phyloP scores from a whole-genome alignment of 2,329 filamentous ascomycete genomes.

The Fusarium nelsonii region DNA sequence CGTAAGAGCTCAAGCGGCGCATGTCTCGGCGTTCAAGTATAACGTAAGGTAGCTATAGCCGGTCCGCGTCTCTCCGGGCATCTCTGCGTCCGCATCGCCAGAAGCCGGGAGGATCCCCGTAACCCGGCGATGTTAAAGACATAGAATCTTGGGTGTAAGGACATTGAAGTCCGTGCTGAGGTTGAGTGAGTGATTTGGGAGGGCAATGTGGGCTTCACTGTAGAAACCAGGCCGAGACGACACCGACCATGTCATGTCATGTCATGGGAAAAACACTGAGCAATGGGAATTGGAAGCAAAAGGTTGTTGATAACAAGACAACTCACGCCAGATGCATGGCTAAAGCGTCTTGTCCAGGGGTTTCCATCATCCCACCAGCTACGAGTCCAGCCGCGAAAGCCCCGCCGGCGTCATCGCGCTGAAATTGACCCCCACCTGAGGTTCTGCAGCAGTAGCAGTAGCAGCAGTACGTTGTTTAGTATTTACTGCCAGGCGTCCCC shows the following conservation, averaged over 20 bases:
- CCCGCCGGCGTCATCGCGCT: conserved; percentile 40
- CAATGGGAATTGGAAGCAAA: conserved; percentile 7
- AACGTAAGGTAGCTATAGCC: neutral
- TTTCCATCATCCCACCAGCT: conserved; percentile 39
- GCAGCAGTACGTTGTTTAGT: neutral
- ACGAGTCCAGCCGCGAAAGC: conserved; percentile 39
- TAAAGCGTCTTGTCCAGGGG: conserved; percentile 28
- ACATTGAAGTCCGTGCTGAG: conserved; percentile 4
- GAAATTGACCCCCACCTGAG: conserved; percentile 38
- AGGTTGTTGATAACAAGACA: conserved; percentile 4
- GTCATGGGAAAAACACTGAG: conserved; percentile 2
- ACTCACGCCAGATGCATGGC: conserved; percentile 32
- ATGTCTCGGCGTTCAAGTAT: conserved; percentile 16
- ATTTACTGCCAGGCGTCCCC: conserved; percentile 35
- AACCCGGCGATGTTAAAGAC: conserved; percentile 18
- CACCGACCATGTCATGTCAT: conserved; percentile 27
- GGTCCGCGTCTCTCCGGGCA: conserved; percentile 36
- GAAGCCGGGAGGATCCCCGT: conserved; percentile 33
- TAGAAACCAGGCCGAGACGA: conserved; percentile 23
- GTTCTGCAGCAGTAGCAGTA: neutral
- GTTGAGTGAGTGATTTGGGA: conserved; percentile 15
- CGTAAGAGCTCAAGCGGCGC: conserved; percentile 11
- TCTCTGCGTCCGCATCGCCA: conserved; percentile 36
- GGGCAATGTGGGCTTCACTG: conserved; percentile 3
- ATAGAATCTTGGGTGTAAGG: neutral